phyloP scores from a whole-genome alignment of 148 eudicot genomes.

The Amaranthus hypochondriacus region DNA sequence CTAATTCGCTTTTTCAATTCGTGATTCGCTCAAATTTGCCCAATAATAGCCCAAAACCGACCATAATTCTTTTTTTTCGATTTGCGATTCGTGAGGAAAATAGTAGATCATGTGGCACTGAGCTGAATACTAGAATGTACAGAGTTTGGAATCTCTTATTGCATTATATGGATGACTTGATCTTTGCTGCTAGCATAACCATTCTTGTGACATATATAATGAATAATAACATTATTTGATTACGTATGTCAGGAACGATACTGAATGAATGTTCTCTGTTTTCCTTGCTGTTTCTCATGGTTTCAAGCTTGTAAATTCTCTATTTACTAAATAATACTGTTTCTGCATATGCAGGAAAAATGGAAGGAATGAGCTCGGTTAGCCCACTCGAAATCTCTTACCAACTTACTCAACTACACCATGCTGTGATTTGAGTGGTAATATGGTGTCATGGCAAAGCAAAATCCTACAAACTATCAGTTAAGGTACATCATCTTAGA shows the following conservation, averaged over 20 bases:
- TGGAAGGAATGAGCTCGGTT: neutral
- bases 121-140: too few species aligned
- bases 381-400: neutral
- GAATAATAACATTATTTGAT: neutral
- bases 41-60: too few species aligned
- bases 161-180: too few species aligned
- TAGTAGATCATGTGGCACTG: too few species aligned
- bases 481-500: conserved; percentile 5
- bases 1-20: too few species aligned
- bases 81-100: too few species aligned
- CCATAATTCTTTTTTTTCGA: too few species aligned
- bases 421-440: neutral
- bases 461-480: neutral
- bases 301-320: neutral
- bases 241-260: neutral
- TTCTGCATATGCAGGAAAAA: conserved; percentile 7
- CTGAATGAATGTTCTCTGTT: neutral
- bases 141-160: too few species aligned
- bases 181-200: neutral
- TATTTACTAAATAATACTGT: neutral
- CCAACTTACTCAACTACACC: neutral
- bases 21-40: too few species aligned
- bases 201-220: neutral
- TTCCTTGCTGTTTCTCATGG: neutral
- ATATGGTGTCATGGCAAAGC: neutral